Conservation (phyloP, 805 yeast genomes). For the Ogataea wickerhamii region DNA sequence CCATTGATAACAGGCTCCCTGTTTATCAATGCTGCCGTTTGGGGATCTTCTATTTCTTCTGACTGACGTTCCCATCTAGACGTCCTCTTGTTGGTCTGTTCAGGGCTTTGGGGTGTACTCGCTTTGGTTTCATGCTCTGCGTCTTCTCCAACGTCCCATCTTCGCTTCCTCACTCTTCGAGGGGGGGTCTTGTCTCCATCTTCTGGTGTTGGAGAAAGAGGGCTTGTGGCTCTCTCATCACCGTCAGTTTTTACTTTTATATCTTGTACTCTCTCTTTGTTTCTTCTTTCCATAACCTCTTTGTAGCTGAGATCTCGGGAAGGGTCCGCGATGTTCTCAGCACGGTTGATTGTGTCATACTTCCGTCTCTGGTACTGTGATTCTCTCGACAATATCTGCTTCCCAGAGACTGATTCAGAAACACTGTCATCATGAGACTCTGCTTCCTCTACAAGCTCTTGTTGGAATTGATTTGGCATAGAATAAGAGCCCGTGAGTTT, state of each 20-base stretch:
- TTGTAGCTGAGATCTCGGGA: conserved; percentile 33
- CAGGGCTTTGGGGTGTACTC: conserved; percentile 8
- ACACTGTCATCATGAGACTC: conserved; percentile 22
- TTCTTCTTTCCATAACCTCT: conserved; percentile 40
- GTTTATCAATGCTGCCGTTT: neutral
- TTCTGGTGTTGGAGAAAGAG: too few relatives aligned
- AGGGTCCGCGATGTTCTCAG: conserved; percentile 8
- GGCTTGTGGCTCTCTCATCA: too few relatives aligned
- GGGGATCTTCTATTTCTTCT: neutral
- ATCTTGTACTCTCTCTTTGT: conserved; percentile 37
- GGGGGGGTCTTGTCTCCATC: conserved; percentile 22
- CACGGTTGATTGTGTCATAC: conserved; percentile 15
- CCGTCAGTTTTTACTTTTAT: neutral
- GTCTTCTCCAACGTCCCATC: conserved; percentile 47
- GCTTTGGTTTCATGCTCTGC: conserved; percentile 18
- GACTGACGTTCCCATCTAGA: conserved; percentile 18
- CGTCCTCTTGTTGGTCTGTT: conserved; percentile 6
- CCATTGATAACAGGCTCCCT: conserved; percentile 32
- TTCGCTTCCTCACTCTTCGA: conserved; percentile 28
- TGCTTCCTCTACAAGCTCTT: conserved; percentile 21
- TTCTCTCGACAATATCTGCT: conserved; percentile 36
- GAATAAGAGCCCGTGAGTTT: conserved; percentile 19
- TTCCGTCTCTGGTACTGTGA: conserved; percentile 45
- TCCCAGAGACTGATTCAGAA: conserved; percentile 23
- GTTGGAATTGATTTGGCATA: conserved; percentile 22